Percentiles rank a stretch among this genome's conserved stretches.
Evolutionary conservation across 345 rosid species (phyloP).

Genomic region (Aegle marmelos): DNA sequence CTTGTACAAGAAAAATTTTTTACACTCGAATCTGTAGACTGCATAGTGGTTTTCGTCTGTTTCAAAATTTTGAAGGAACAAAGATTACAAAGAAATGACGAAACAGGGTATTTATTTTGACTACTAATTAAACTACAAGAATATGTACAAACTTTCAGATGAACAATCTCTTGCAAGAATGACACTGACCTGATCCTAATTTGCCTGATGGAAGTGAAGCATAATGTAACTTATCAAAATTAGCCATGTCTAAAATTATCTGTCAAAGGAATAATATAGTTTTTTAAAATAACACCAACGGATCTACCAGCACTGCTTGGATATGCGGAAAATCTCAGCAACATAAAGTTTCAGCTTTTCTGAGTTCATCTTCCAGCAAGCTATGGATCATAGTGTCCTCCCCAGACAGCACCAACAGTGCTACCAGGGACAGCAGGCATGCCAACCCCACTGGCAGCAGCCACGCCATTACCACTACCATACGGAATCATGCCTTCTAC

Average conservation of each 20-base stretch:
- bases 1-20: not conserved
- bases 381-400: constrained; percentile 31
- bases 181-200: not conserved
- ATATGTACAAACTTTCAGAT: not conserved
- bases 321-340: not conserved
- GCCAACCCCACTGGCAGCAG: constrained; percentile 4
- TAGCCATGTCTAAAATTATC: not conserved
- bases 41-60: not conserved
- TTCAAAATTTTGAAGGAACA: not conserved
- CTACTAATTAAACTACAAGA: not conserved
- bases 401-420: constrained; percentile 20
- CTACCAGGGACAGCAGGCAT: constrained; percentile 13
- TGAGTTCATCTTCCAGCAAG: constrained; percentile 16
- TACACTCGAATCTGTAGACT: not conserved
- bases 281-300: not conserved
- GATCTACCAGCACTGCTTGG: not conserved
- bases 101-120: not conserved
- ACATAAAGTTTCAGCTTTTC: not conserved
- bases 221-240: not conserved
- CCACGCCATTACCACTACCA: constrained; percentile 20
- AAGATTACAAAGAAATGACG: not conserved
- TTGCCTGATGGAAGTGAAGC: not conserved
- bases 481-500: constrained; percentile 26
- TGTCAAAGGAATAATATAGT: not conserved
- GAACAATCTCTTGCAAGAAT: not conserved